phyloP scores from a whole-genome alignment of 31 red algal species.

The Porphyra umbilicalis region DNA sequence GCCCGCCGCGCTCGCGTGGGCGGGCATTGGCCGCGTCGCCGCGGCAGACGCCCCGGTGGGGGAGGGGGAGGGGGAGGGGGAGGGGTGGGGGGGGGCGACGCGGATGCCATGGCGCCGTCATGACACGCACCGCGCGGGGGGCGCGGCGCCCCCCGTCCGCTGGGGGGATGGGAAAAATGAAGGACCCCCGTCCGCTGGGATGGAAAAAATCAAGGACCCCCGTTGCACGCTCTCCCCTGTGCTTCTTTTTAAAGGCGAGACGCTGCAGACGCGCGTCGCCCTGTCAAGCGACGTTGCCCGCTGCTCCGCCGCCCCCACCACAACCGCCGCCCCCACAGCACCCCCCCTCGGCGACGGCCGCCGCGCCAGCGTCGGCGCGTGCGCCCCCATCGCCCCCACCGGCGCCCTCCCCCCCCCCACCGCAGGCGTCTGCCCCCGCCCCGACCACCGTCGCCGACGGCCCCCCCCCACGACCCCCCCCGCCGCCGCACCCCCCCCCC shows the following conservation, averaged over 20 bases:
- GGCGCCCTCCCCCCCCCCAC: background rate
- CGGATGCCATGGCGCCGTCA: background rate
- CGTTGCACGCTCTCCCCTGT: no score
- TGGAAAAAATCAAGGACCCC: no score
- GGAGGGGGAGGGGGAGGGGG: background rate
- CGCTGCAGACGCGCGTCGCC: no score
- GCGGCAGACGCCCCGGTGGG: no score
- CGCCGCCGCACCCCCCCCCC: background rate
- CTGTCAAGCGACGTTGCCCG: no score
- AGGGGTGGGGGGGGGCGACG: background rate
- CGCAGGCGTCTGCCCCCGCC: background rate
- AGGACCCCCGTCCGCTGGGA: no score
- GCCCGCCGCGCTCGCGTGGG: background rate
- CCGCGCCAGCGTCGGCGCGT: background rate
- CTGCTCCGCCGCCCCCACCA: background rate
- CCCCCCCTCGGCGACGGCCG: background rate
- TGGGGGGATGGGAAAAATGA: no score
- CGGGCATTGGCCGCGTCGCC: background rate
- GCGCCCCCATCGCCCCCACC: background rate
- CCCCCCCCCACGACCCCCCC: background rate
- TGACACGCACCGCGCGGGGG: background rate
- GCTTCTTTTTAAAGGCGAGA: no score
- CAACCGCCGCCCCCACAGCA: background rate
- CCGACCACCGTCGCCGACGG: background rate
- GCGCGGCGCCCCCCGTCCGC: background rate